Evolutionary conservation across 108 stramenopile genomes (phyloP), one percentile per base, ranked within the genome.

Genomic region (Fistulifera pelliculosa): DNA sequence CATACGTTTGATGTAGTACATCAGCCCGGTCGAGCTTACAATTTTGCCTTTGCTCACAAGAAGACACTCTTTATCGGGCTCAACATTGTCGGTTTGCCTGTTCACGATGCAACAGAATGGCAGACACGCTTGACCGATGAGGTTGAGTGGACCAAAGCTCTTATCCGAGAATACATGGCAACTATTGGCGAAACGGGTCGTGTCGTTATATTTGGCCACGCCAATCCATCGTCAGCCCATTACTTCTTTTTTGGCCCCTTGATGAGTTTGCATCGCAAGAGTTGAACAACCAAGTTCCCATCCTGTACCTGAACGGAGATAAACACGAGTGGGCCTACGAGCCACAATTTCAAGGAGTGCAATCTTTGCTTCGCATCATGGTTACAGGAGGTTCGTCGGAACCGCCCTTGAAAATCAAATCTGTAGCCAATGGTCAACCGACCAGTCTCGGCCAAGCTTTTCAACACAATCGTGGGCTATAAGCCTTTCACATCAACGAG

Each of bases 161-260:
- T 64, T 43, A 56, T 71, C 12, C 13, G 8, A 14, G 8, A 43
- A 43, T 38, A 63, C 26, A 54, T 23, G 7, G 22, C 27, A 3
- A 24, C 50, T 4, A 24, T 48, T 52, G 40, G 38, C 5, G 40
- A 31, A 8, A 51, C 69, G 17, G 52, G 40, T 24, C n/a, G 31
- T n/a, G 53, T 66, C 16, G 60, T 71, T 17, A 57, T 71, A 21
- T 60, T 71, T 61, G 70, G 65, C 8, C 70, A 66, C 48, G 60
- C 60, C 14, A 27, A 61, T 44, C 64, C 70, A 2, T 49, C 35
- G 0, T n/a, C 11, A 16, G 10, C 43, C 8, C 69, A 71, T 38
- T 38, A 26, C 16, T 19, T 12, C 18, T 71, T 64, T 28, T 71
- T 71, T 24, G 40, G 44, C 63, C 69, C 8, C 52, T 71, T 1